Evolutionary conservation across 2,329 filamentous ascomycete species (phyloP).

Genomic region (Verticillium albo-atrum): DNA sequence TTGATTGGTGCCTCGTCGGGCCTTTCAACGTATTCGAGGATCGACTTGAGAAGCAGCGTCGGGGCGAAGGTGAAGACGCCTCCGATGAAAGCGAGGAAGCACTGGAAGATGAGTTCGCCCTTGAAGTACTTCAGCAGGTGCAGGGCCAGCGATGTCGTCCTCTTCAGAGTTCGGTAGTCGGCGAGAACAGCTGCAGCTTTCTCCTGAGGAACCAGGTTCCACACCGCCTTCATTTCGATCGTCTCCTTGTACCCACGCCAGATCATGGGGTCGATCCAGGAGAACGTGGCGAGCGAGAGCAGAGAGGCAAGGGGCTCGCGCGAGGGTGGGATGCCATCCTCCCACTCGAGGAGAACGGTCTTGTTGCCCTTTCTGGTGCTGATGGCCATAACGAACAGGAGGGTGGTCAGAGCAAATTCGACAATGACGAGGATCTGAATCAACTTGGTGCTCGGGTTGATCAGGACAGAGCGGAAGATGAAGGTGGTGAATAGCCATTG

Average conservation of each 20-base stretch:
- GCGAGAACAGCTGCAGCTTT: conserved; percentile 78
- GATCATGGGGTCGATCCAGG: conserved; percentile 87
- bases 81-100: conserved; percentile 71
- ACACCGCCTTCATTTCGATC: conserved; percentile 79
- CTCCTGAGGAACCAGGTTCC: conserved; percentile 85
- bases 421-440: conserved; percentile 62
- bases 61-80: conserved; percentile 87
- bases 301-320: conserved; percentile 83
- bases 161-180: conserved; percentile 81
- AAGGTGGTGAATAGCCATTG: conserved; percentile 76
- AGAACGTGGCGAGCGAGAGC: conserved; percentile 81
- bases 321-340: conserved; percentile 82
- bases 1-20: conserved; percentile 72
- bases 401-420: conserved; percentile 69
- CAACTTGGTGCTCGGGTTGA: conserved; percentile 65
- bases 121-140: conserved; percentile 86
- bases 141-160: conserved; percentile 71
- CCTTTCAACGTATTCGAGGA: conserved; percentile 89
- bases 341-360: conserved; percentile 80
- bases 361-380: conserved; percentile 90
- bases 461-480: conserved; percentile 78
- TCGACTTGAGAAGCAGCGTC: conserved; percentile 84
- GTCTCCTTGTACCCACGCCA: conserved; percentile 84
- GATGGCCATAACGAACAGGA: conserved; percentile 72
- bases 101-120: conserved; percentile 69